phyloP scores from a whole-genome alignment of 345 rosid species.

The Hibiscus mutabilis region DNA sequence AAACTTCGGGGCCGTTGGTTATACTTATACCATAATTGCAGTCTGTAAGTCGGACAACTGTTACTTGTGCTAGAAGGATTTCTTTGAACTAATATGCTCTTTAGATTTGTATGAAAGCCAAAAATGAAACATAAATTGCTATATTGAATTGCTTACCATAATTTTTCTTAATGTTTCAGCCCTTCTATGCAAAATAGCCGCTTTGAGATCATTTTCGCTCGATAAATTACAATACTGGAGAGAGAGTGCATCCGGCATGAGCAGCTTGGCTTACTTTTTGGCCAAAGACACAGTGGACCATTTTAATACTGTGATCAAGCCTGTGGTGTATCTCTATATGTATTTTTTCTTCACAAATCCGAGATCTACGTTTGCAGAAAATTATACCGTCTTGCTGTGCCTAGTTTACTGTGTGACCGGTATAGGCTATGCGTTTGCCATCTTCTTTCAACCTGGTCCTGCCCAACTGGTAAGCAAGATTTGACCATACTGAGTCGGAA shows the following conservation, averaged over 20 bases:
- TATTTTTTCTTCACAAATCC: conserved; percentile 90
- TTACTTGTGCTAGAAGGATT: neutral
- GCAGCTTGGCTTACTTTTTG: conserved; percentile 83
- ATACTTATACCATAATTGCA: conserved; percentile 76
- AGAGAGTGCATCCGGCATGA: conserved; percentile 91
- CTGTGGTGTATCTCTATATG: conserved; percentile 85
- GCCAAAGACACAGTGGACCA: conserved; percentile 88
- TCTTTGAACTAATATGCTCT: neutral
- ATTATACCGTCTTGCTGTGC: conserved; percentile 74
- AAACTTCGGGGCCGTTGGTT: conserved; percentile 71
- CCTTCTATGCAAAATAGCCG: conserved; percentile 85
- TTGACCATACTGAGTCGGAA: neutral
- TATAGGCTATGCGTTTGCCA: conserved; percentile 75
- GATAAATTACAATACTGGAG: conserved; percentile 94
- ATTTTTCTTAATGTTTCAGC: conserved; percentile 38
- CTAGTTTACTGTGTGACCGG: conserved; percentile 96
- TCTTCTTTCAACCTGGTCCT: conserved; percentile 71
- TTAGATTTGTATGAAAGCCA: neutral
- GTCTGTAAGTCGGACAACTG: conserved; percentile 60
- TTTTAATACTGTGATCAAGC: conserved; percentile 73
- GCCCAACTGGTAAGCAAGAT: conserved; percentile 79
- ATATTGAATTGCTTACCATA: neutral
- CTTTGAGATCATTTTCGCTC: conserved; percentile 80
- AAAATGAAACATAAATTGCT: neutral
- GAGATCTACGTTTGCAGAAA: conserved; percentile 69